Base-by-base conservation (phyloP, 1,139 yeast species). In the Hemisphaericaspora xylofermentans region DNA sequence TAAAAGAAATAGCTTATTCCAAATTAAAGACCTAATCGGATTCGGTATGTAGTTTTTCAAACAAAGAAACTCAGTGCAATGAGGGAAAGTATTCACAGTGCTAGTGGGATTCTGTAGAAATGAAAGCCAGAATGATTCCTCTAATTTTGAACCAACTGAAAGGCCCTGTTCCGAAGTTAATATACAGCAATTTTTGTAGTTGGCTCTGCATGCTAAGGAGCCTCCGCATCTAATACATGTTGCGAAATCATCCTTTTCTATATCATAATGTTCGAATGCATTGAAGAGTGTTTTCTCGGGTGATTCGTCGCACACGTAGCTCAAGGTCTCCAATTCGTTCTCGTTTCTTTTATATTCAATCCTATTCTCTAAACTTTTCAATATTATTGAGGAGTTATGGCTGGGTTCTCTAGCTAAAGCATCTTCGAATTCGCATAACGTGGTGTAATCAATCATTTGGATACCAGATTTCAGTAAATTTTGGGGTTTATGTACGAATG, bases 51-150 rank as follows among this genome's bases (percentile, higher is more conserved):
- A 74, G 42, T 68, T 72, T 42, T 67, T 67, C 39, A 70, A 54
- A 41, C 69, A 62, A 24, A 68, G 54, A 47, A 68, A 61, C 47
- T 71, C 68, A 9, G 79, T 67, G 47, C 71, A 75, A 52, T 68
- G 61, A 4, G 82, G 81, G 31, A 76, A 59, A 1, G 76, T 66
- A 40, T 69, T 63, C 40, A 74, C 62, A 24, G 80, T 74, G 39
- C 68, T 63, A 14, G 73, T 63, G 2, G 78, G 77, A 47, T 70
- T 64, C 41, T 63, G 66, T 32, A 76, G 56, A 41, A 76, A 73
- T 29, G 71, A 61, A 41, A 68, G 52, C 80, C 80, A 76, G 49
- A 62, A 76, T 4, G 67, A 60, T 29, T 57, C 54, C 42, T 75
- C 79, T 28, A 73, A 54, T 12, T 52, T 48, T 9, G 68, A 39